phyloP scores from a whole-genome alignment of 2,329 filamentous ascomycete genomes.

The Sclerotinia borealis region DNA sequence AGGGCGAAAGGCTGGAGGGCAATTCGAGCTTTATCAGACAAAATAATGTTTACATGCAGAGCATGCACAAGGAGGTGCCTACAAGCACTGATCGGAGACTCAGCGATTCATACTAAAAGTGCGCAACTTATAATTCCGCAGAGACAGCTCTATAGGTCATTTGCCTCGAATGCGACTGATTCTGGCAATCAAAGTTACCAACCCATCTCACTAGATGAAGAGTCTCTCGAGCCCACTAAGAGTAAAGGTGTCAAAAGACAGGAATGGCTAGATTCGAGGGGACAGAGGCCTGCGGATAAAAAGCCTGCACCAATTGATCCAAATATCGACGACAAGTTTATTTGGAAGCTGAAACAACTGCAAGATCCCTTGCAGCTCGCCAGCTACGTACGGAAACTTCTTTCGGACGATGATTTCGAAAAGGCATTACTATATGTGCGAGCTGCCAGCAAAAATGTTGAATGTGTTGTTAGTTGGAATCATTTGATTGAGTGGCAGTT shows the following conservation, averaged over 20 bases:
- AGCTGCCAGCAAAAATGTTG: conserved; percentile 56
- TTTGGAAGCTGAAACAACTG: conserved; percentile 26
- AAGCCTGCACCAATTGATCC: background rate
- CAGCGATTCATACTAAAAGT: conserved; percentile 12
- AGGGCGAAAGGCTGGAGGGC: background rate
- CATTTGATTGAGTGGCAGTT: conserved; percentile 70
- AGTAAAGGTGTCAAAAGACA: conserved; percentile 11
- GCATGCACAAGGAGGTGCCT: conserved; percentile 28
- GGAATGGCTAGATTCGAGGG: conserved; percentile 24
- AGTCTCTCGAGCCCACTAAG: background rate
- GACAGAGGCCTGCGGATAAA: conserved; percentile 16
- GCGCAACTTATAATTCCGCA: conserved; percentile 2
- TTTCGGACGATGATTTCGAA: conserved; percentile 54
- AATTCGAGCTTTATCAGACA: background rate
- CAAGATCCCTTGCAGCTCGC: conserved; percentile 68
- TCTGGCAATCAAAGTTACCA: background rate
- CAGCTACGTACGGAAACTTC: conserved; percentile 54
- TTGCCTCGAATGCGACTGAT: conserved; percentile 5
- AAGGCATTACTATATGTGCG: conserved; percentile 65
- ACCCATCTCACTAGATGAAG: background rate
- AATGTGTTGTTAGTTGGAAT: conserved; percentile 81
- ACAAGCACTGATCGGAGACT: conserved; percentile 25
- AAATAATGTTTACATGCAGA: conserved; percentile 29
- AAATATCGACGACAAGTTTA: conserved; percentile 10
- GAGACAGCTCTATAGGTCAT: background rate